These are phyloP conservation scores for Hanseniaspora guilliermondii DNA, from an alignment of 805 yeast species.

Conservation along the genomic window DNA sequence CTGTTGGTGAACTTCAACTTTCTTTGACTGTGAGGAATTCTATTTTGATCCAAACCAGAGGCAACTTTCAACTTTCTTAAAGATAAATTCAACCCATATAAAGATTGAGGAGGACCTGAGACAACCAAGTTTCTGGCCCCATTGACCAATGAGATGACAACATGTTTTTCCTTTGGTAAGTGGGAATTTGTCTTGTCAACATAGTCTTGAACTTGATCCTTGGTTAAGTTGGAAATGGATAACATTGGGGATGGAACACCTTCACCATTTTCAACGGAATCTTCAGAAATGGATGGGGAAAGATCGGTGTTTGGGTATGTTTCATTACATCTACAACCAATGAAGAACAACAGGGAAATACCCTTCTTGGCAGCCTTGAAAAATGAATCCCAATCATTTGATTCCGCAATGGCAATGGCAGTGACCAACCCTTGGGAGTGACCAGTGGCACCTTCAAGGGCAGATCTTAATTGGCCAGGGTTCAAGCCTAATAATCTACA, in stretches of 20 bases:
- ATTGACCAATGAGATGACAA: slow-evolving; percentile 79
- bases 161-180: slow-evolving; percentile 81
- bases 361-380: slow-evolving; percentile 61
- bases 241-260: slow-evolving; percentile 97
- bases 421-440: slow-evolving; percentile 88
- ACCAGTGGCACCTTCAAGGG: slow-evolving; percentile 65
- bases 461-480: slow-evolving; percentile 74
- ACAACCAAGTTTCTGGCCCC: slow-evolving; percentile 94
- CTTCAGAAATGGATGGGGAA: slow-evolving; percentile 86
- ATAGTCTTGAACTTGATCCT: slow-evolving; percentile 62
- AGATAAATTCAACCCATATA: slow-evolving; percentile 86
- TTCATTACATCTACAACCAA: slow-evolving; percentile 84
- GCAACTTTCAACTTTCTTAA: slow-evolving; percentile 92
- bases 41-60: slow-evolving; percentile 84
- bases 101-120: slow-evolving; percentile 95
- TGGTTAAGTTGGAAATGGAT: slow-evolving; percentile 76
- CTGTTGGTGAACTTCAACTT: slow-evolving; percentile 86
- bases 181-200: slow-evolving; percentile 84
- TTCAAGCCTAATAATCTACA: slow-evolving; percentile 71
- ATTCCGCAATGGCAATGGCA: slow-evolving; percentile 76
- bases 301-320: slow-evolving; percentile 86
- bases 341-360: slow-evolving; percentile 73
- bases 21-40: slow-evolving; percentile 88
- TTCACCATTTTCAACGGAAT: slow-evolving; percentile 85
- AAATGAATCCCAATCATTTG: slow-evolving; percentile 78